These are phyloP conservation scores for Ophiostoma fasciatum DNA, from an alignment of 2,329 filamentous ascomycete species.

Conservation along the genomic window DNA sequence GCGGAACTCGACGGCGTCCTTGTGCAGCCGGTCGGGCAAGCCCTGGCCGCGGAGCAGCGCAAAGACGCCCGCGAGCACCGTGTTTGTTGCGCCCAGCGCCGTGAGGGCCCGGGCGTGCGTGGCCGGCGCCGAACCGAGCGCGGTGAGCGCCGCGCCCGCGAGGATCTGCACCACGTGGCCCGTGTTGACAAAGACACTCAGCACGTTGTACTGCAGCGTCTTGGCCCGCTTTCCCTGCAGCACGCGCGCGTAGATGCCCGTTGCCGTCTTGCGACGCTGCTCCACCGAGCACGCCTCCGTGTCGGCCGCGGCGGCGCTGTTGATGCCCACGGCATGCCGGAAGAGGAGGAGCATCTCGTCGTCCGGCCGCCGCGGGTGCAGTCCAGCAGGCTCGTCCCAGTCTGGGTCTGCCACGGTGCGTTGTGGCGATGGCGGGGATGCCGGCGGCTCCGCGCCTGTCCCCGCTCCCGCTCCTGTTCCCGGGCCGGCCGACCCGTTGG, in stretches of 20 bases:
- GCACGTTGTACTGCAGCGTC: conserved; percentile 18
- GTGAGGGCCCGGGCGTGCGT: conserved; percentile 38
- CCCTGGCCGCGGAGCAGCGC: conserved; percentile 39
- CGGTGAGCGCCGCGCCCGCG: conserved; percentile 31
- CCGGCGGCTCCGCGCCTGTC: no score
- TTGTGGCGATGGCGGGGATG: no score
- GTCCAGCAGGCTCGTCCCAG: conserved; percentile 17
- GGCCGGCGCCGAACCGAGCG: conserved; percentile 28
- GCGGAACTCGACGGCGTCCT: conserved; percentile 30
- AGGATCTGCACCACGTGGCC: conserved; percentile 31
- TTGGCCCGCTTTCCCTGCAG: conserved; percentile 20
- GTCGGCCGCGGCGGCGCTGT: conserved; percentile 4
- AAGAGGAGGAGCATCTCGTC: conserved; percentile 28
- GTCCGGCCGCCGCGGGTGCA: conserved; percentile 19
- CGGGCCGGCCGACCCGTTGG: no score
- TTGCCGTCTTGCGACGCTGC: conserved; percentile 19
- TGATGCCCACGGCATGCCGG: conserved; percentile 24
- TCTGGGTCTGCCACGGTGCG: not conserved
- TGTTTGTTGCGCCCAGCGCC: conserved; percentile 46
- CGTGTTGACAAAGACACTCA: conserved; percentile 25
- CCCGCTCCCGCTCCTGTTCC: no score
- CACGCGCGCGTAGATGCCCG: conserved; percentile 27
- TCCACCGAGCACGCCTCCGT: conserved; percentile 18
- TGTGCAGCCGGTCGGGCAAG: conserved; percentile 29
- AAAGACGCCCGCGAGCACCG: conserved; percentile 45